Evolutionary conservation across 2,329 filamentous ascomycete species (phyloP).

Genomic region (Calonectria pauciramosa): DNA sequence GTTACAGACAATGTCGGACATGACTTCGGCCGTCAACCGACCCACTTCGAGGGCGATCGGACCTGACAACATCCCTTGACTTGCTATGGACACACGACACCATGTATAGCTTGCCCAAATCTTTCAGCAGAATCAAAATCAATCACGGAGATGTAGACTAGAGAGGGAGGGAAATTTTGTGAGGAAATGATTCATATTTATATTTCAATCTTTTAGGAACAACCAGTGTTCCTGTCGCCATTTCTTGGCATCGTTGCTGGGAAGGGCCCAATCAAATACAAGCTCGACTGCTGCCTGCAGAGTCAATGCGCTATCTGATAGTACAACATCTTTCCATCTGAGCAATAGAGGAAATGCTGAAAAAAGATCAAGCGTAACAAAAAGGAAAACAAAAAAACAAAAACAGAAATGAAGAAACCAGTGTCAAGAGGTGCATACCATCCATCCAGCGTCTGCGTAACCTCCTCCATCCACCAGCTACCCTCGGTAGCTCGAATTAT

Average conservation of each 20-base stretch:
- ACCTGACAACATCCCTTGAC: slow-evolving; percentile 19
- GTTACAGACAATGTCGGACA: slow-evolving; percentile 21
- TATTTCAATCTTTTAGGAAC: slow-evolving; percentile 34
- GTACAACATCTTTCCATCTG: slow-evolving; percentile 31
- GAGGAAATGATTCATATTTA: slow-evolving; percentile 35
- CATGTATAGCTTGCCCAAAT: background rate
- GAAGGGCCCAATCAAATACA: slow-evolving; percentile 26
- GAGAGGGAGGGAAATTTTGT: background rate
- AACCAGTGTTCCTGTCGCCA: slow-evolving; percentile 36
- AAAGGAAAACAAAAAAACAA: slow-evolving; percentile 16
- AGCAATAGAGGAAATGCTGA: background rate
- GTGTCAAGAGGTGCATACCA: slow-evolving; percentile 30
- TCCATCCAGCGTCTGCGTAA: slow-evolving; percentile 37
- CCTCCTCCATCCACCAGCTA: slow-evolving; percentile 22
- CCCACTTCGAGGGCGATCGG: slow-evolving; percentile 30
- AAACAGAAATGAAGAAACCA: slow-evolving; percentile 14
- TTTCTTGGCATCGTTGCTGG: slow-evolving; percentile 17
- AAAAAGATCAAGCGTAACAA: slow-evolving; percentile 5
- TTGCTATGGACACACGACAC: background rate
- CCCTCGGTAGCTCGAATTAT: background rate
- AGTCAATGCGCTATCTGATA: slow-evolving; percentile 34
- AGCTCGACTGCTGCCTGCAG: slow-evolving; percentile 34
- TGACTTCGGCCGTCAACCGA: slow-evolving; percentile 11
- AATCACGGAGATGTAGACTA: background rate
- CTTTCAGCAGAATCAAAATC: background rate